Conservation (phyloP, 805 yeast genomes). For the Wickerhamomyces rabaulensis region DNA sequence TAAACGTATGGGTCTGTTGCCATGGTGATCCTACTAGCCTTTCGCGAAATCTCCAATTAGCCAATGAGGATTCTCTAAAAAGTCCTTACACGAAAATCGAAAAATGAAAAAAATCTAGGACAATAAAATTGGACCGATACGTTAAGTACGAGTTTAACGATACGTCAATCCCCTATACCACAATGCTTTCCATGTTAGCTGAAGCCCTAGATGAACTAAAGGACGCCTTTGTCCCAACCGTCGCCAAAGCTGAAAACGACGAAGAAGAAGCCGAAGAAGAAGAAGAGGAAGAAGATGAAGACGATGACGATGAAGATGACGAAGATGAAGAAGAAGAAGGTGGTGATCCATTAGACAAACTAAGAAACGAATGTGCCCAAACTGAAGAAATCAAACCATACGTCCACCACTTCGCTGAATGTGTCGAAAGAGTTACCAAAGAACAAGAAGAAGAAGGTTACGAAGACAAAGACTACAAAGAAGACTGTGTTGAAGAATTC, state of each 20-base stretch:
- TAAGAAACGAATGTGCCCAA: constrained; percentile 65
- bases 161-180: constrained; percentile 13
- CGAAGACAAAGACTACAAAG: constrained; percentile 76
- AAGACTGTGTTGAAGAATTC: constrained; percentile 97
- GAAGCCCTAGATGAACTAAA: constrained; percentile 57
- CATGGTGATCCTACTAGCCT: not conserved
- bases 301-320: constrained; percentile 59
- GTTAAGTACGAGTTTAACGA: not conserved
- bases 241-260: constrained; percentile 70
- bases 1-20: not conserved
- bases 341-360: constrained; percentile 58
- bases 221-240: constrained; percentile 73
- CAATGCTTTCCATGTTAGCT: constrained; percentile 32
- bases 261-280: constrained; percentile 25
- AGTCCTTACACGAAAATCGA: constrained; percentile 5
- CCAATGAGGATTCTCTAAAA: constrained; percentile 19
- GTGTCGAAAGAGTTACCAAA: constrained; percentile 90
- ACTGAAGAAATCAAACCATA: constrained; percentile 63
- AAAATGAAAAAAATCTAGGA: constrained; percentile 1
- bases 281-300: constrained; percentile 26
- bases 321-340: constrained; percentile 67
- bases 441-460: constrained; percentile 82
- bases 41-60: constrained; percentile 3
- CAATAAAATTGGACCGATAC: not conserved
- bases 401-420: constrained; percentile 88